phyloP scores from a whole-genome alignment of 202 grass and related monocot species.

The Setaria viridis region DNA sequence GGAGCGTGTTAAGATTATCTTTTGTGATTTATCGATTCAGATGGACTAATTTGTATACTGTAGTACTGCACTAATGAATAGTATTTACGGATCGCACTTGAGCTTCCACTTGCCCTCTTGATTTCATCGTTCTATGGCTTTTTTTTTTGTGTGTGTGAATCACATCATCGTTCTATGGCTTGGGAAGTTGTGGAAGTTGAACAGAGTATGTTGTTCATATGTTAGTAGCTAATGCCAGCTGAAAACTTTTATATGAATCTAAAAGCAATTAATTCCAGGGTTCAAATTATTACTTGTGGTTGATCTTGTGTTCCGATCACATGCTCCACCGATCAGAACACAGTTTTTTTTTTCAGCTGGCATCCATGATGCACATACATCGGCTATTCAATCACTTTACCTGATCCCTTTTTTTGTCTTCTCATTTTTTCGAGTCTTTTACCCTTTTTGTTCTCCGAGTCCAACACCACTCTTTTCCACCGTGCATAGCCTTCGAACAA shows the following conservation, averaged over 20 bases:
- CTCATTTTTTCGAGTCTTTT: neutral
- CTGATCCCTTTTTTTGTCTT: neutral
- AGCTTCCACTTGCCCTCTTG: neutral
- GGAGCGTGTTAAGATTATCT: constrained; percentile 29
- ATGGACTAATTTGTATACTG: constrained; percentile 33
- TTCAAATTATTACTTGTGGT: neutral
- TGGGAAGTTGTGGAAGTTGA: neutral
- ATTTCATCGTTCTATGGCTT: neutral
- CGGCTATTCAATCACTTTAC: constrained; percentile 30
- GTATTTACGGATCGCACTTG: neutral
- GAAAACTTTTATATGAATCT: neutral
- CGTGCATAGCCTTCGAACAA: constrained; percentile 21
- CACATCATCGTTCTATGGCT: neutral
- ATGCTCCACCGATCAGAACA: neutral
- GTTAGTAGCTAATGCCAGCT: neutral
- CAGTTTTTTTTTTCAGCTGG: neutral
- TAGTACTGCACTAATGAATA: constrained; percentile 24
- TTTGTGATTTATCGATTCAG: constrained; percentile 42
- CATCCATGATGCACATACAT: neutral
- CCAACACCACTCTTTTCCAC: constrained; percentile 30
- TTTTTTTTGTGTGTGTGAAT: no score
- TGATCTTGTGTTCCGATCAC: neutral
- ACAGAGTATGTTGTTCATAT: neutral
- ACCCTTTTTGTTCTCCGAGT: constrained; percentile 31
- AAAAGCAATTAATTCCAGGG: neutral